Conservation (phyloP, 2,329 filamentous ascomycete genomes). For the Neofusicoccum parvum region DNA sequence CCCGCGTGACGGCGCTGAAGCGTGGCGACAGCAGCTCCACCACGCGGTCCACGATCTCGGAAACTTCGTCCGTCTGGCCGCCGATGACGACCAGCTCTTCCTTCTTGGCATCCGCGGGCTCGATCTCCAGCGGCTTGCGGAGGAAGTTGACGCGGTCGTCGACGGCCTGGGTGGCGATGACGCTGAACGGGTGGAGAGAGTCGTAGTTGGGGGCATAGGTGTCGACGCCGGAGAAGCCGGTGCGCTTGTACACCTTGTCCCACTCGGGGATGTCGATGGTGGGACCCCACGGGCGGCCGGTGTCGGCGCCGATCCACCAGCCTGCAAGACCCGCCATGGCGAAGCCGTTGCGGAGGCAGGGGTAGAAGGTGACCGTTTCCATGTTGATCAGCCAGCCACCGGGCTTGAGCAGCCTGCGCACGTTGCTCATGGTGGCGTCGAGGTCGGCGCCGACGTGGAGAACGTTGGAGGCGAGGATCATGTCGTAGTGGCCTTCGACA, state of each 20-base stretch:
- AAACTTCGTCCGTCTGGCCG: no score
- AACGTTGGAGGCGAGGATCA: conserved; percentile 26
- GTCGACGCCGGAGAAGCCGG: no score
- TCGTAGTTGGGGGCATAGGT: no score
- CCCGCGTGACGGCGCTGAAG: no score
- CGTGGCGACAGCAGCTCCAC: no score
- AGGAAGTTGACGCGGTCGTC: conserved; percentile 24
- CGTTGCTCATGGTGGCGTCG: conserved; percentile 19
- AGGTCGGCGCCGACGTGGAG: conserved; percentile 26
- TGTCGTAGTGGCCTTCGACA: conserved; percentile 23
- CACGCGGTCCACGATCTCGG: no score
- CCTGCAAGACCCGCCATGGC: conserved; percentile 28
- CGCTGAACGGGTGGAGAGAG: not conserved
- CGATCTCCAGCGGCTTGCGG: conserved; percentile 20
- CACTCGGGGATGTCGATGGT: no score
- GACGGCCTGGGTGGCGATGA: conserved; percentile 26
- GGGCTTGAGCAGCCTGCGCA: not conserved
- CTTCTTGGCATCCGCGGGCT: no score
- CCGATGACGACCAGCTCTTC: not conserved
- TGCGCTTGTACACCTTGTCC: no score
- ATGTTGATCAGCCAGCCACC: conserved; percentile 24
- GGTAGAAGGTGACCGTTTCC: conserved; percentile 37
- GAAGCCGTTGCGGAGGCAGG: not conserved
- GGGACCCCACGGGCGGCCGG: no score
- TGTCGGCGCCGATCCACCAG: no score